Evolutionary conservation across 306 rosid genomes (phyloP).

Genomic region (Rubus idaeus): DNA sequence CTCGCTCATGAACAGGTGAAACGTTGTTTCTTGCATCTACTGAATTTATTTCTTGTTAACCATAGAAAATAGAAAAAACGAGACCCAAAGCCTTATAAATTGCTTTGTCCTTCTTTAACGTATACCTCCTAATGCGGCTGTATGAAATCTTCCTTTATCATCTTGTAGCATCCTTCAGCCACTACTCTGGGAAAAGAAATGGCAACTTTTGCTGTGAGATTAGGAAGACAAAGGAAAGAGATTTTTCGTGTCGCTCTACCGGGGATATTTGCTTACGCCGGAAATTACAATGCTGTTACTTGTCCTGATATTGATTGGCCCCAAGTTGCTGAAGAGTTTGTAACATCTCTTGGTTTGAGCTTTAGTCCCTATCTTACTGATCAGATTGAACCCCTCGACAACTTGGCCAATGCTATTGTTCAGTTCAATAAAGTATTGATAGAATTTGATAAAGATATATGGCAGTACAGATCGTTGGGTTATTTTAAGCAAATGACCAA

Average conservation of each 20-base stretch:
- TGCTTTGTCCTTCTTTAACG: too few species aligned
- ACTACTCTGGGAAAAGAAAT: conserved; percentile 95
- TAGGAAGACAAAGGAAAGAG: conserved; percentile 67
- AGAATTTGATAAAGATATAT: conserved; percentile 80
- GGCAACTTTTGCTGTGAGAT: conserved; percentile 80
- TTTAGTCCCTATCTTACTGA: conserved; percentile 58
- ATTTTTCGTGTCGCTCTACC: conserved; percentile 55
- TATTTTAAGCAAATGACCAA: conserved; percentile 27
- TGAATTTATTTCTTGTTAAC: neutral
- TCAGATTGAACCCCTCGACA: conserved; percentile 34
- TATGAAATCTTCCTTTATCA: neutral
- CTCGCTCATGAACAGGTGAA: conserved; percentile 81
- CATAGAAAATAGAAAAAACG: too few species aligned
- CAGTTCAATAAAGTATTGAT: conserved; percentile 70
- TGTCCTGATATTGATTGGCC: conserved; percentile 58
- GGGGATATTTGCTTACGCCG: conserved; percentile 90
- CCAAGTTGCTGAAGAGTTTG: conserved; percentile 51
- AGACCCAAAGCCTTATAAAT: too few species aligned
- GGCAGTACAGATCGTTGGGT: conserved; percentile 83
- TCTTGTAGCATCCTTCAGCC: conserved; percentile 58
- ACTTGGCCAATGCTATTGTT: conserved; percentile 25
- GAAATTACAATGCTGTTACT: conserved; percentile 81
- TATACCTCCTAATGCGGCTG: neutral
- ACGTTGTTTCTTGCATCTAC: neutral
- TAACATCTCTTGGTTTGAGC: conserved; percentile 52